Evolutionary conservation across 768 basidiomycete genomes (phyloP), one percentile per base, ranked within the genome.

Genomic region (Lyophyllum atratum): DNA sequence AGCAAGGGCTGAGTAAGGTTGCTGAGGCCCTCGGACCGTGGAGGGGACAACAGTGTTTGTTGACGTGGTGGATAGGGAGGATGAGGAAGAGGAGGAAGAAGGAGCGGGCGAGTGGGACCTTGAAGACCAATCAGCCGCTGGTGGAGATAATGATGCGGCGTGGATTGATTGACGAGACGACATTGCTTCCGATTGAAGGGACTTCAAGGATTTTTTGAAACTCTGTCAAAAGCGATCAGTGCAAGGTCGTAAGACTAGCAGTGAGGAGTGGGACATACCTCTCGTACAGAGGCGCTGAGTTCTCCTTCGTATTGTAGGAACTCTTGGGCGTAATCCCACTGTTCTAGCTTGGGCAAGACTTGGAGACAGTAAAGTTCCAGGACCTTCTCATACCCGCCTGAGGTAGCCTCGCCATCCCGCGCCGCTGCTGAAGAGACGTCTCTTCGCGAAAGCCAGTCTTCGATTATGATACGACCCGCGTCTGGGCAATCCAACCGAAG

Each of bases 271-370:
- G 2, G 12, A n/a, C 75, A 52, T 65, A 92, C 92, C 75, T 80
- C 75, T 71, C 83, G 78, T 49, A 69, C 74, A 19, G 76, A 72
- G 1, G 67, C 61, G 17, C 79, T 62, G 25, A 93, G 74, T 64
- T 93, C 89, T 24, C 75, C 75, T 66, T 93, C 92, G 61, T 89
- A 89, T 39, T 81, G 76, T 56, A 94, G 66, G 66, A 92, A 93
- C 60, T 91, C 90, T 50, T 75, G 78, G 15, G 87, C 89, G 64
- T 92, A 91, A 19, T 86, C 85, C 92, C 92, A 93, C 64, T 91
- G 86, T 47, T 82, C 83, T 25, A 93, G 68, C 46, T 83, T 82
- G 0, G 92, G 89, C 33, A 94, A 71, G 33, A 93, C 72, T 56
- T 87, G 85, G 15, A 92, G 73, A 63, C 85, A 86, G 70, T 93